phyloP scores from a whole-genome alignment of 2,329 filamentous ascomycete genomes.

The Scedosporium boydii region DNA sequence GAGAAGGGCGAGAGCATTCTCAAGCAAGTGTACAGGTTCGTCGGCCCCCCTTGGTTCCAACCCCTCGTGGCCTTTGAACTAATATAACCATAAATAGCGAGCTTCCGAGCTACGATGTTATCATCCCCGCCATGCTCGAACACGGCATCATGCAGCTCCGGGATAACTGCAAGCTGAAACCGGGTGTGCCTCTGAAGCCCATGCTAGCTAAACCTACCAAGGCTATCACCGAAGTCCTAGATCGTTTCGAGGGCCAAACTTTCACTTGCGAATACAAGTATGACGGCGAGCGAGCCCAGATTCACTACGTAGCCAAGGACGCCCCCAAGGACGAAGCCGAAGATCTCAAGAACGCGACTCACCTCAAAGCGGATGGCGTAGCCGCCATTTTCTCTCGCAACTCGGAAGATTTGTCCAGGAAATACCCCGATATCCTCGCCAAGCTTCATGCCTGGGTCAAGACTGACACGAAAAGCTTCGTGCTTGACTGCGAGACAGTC shows the following conservation, averaged over 20 bases:
- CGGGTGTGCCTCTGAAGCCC: constrained; percentile 89
- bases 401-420: constrained; percentile 92
- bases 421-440: constrained; percentile 89
- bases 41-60: too few species aligned
- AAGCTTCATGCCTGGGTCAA: constrained; percentile 89
- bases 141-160: constrained; percentile 76
- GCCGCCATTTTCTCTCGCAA: constrained; percentile 95
- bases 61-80: too few species aligned
- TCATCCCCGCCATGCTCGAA: constrained; percentile 80
- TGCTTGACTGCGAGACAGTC: constrained; percentile 96
- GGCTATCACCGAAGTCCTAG: constrained; percentile 92
- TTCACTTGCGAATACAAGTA: constrained; percentile 99
- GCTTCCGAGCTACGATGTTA: constrained; percentile 88
- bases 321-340: constrained; percentile 60
- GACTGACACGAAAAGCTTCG: constrained; percentile 82
- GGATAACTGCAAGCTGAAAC: constrained; percentile 82
- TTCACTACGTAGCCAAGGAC: constrained; percentile 88
- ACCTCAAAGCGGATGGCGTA: constrained; percentile 62
- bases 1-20: constrained; percentile 76
- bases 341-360: constrained; percentile 47
- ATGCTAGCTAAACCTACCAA: constrained; percentile 99
- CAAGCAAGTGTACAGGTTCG: constrained; percentile 78
- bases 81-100: constrained; percentile 52
- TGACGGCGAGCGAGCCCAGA: constrained; percentile 95
- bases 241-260: constrained; percentile 88